phyloP scores from a whole-genome alignment of 2,329 filamentous ascomycete genomes.

The Cyphellophora attinorum region DNA sequence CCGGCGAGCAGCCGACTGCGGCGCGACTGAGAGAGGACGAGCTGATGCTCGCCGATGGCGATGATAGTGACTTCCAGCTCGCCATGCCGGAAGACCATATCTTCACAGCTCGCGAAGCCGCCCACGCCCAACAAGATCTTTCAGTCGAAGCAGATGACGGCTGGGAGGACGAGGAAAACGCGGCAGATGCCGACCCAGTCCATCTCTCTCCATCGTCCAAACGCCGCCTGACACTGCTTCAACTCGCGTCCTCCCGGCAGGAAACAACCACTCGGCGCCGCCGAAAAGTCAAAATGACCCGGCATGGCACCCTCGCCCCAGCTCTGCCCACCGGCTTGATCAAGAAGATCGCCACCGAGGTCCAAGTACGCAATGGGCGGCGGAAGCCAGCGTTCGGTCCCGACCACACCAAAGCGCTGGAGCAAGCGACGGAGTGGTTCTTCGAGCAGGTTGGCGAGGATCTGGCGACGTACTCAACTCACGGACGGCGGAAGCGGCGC shows the following conservation, averaged over 20 bases:
- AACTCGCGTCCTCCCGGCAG: constrained; percentile 25
- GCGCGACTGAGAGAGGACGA: not conserved
- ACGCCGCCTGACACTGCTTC: constrained; percentile 14
- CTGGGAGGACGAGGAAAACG: constrained; percentile 18
- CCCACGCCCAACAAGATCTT: constrained; percentile 21
- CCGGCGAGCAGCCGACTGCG: too few species aligned
- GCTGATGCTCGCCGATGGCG: constrained; percentile 32
- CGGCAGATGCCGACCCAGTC: constrained; percentile 10
- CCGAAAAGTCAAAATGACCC: constrained; percentile 44
- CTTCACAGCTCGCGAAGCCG: constrained; percentile 5
- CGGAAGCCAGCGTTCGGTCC: constrained; percentile 62
- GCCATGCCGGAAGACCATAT: constrained; percentile 20
- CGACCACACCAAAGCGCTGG: constrained; percentile 64
- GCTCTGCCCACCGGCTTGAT: constrained; percentile 64
- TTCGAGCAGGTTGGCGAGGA: constrained; percentile 82
- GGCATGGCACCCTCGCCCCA: constrained; percentile 65
- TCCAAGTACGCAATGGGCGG: constrained; percentile 47
- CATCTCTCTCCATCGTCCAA: not conserved
- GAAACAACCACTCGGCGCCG: constrained; percentile 21
- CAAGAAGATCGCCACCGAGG: constrained; percentile 43
- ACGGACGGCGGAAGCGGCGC: constrained; percentile 65
- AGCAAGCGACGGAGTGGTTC: constrained; percentile 80
- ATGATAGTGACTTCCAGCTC: constrained; percentile 14
- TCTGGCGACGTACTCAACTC: constrained; percentile 66
- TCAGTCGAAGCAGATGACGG: constrained; percentile 22